Percentiles rank a stretch among this genome's conserved stretches.
phyloP scores from a whole-genome alignment of 441 rosid genomes.

The Aleurites moluccanus region DNA sequence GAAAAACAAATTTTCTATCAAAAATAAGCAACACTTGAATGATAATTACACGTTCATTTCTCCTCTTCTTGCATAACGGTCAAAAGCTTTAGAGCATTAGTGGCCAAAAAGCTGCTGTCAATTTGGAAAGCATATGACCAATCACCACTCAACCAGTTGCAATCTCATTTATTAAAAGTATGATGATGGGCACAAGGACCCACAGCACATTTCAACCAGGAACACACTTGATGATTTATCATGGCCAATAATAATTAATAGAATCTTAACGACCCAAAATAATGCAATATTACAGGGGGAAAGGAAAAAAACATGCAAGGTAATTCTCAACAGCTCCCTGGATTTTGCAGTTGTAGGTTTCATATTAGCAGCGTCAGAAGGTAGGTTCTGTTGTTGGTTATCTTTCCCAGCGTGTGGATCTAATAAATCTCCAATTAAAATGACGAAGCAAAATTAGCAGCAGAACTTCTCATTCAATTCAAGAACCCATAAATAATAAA shows the following conservation, averaged over 20 bases:
- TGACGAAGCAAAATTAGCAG: background rate
- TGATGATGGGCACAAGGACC: background rate
- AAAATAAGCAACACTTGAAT: background rate
- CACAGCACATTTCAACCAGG: background rate
- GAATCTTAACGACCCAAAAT: background rate
- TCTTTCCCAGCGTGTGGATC: background rate
- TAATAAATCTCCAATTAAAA: background rate
- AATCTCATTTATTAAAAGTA: background rate
- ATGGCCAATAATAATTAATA: background rate
- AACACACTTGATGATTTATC: background rate
- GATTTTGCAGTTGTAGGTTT: background rate
- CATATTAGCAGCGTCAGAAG: background rate
- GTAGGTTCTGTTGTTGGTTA: background rate
- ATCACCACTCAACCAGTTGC: background rate
- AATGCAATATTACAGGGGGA: background rate
- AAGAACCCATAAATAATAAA: background rate
- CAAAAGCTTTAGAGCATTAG: background rate
- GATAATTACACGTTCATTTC: background rate
- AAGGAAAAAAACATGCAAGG: background rate
- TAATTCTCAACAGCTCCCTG: background rate
- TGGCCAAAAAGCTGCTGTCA: background rate
- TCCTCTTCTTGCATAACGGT: background rate
- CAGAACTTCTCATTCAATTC: background rate
- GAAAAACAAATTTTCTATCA: background rate
- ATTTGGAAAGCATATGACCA: background rate